Evolutionary conservation across 164 flowering plant genomes (phyloP).

Genomic region (Sextonia rubra): DNA sequence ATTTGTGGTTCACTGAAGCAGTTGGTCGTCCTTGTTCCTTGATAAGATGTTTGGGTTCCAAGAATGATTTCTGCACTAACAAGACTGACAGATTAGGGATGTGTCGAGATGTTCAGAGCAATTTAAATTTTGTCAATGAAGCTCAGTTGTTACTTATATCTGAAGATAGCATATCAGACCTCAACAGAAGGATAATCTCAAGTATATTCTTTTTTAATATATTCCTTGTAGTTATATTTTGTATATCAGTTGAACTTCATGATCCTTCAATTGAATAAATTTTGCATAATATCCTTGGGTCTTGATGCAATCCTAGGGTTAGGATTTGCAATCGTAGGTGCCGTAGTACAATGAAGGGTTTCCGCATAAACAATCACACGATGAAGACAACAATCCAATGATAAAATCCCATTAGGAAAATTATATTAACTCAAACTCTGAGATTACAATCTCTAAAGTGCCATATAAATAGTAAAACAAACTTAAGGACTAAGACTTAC

Average conservation of each 20-base stretch:
- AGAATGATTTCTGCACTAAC: slow-evolving; percentile 14
- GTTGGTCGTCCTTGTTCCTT: slow-evolving; percentile 67
- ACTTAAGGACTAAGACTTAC: too few relatives aligned
- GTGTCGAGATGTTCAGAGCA: slow-evolving; percentile 57
- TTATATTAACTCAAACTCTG: too few relatives aligned
- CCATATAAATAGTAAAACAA: too few relatives aligned
- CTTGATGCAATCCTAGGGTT: neutral
- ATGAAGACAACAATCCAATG: too few relatives aligned
- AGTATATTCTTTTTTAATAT: slow-evolving; percentile 39
- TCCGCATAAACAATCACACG: too few relatives aligned
- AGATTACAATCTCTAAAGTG: too few relatives aligned
- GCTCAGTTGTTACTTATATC: slow-evolving; percentile 82
- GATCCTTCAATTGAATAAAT: too few relatives aligned
- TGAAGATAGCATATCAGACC: slow-evolving; percentile 77
- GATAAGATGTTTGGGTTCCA: slow-evolving; percentile 40
- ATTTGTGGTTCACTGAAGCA: slow-evolving; percentile 78
- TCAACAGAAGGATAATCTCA: slow-evolving; percentile 51
- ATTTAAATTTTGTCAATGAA: slow-evolving; percentile 77
- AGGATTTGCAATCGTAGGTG: too few relatives aligned
- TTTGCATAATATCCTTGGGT: neutral
- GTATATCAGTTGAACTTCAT: too few relatives aligned
- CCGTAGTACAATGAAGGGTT: too few relatives aligned
- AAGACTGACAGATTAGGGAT: slow-evolving; percentile 21
- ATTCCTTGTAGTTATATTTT: slow-evolving; percentile 6
- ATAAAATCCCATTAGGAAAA: too few relatives aligned